phyloP scores from a whole-genome alignment of 2,329 filamentous ascomycete species.

The Pseudogymnoascus sp. region DNA sequence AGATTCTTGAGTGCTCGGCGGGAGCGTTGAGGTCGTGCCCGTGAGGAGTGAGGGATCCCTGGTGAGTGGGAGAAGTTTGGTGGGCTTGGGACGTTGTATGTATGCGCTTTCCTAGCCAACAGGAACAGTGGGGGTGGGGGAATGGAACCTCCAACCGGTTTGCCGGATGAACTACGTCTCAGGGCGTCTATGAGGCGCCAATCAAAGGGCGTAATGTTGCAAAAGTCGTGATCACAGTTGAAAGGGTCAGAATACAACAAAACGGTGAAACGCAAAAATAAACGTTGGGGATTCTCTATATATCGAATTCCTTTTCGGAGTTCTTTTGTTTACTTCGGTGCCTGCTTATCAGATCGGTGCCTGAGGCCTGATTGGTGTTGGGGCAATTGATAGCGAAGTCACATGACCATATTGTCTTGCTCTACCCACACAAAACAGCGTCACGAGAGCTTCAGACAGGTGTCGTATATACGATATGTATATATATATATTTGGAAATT shows the following conservation, averaged over 20 bases:
- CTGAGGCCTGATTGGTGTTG: background rate
- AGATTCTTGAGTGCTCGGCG: background rate
- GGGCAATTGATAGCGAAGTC: background rate
- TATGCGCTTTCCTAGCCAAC: constrained; percentile 8
- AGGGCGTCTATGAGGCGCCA: background rate
- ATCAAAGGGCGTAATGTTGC: background rate
- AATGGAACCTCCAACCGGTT: constrained; percentile 4
- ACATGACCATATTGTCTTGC: background rate
- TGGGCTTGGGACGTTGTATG: constrained; percentile 6
- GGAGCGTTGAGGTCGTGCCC: constrained; percentile 4
- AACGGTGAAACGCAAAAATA: background rate
- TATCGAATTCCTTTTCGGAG: background rate
- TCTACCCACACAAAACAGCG: background rate
- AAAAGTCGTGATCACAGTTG: background rate
- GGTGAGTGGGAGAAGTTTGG: constrained; percentile 8
- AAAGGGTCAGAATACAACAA: background rate
- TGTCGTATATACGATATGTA: background rate
- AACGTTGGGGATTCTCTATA: constrained; percentile 1
- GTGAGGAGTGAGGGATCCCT: constrained; percentile 6
- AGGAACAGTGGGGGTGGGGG: constrained; percentile 7
- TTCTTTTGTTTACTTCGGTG: constrained; percentile 7
- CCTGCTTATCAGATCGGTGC: constrained; percentile 7
- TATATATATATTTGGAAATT: background rate
- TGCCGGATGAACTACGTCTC: background rate
- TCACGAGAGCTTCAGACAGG: background rate